Percentiles rank a stretch among this genome's conserved stretches.
Evolutionary conservation across 2,329 filamentous ascomycete genomes (phyloP).

Genomic region (Macrophomina phaseolina): DNA sequence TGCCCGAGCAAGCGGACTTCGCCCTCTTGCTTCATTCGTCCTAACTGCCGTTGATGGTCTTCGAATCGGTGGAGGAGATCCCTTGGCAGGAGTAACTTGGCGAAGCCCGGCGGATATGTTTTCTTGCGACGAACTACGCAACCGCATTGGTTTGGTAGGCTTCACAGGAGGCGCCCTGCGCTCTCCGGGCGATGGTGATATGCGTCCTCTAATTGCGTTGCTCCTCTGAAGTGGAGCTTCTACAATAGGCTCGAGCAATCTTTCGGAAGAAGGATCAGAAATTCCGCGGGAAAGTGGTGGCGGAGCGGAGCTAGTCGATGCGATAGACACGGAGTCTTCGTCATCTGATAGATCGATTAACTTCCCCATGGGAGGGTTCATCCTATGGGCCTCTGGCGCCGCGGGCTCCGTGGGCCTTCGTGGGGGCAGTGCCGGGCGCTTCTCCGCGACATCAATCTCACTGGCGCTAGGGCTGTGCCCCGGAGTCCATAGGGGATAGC

Average conservation of each 20-base stretch:
- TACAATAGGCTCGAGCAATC: slow-evolving; percentile 29
- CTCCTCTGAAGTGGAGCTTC: slow-evolving; percentile 32
- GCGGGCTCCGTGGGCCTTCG: slow-evolving; percentile 38
- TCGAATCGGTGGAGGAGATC: slow-evolving; percentile 39
- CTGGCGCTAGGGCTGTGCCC: slow-evolving; percentile 41
- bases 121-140: slow-evolving; percentile 48
- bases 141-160: slow-evolving; percentile 39
- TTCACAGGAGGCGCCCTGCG: slow-evolving; percentile 19
- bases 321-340: slow-evolving; percentile 31
- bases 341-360: slow-evolving; percentile 57
- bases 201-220: slow-evolving; percentile 20
- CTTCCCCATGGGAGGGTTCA: slow-evolving; percentile 39
- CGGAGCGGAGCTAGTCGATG: slow-evolving; percentile 30
- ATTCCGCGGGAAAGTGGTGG: slow-evolving; percentile 33
- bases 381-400: slow-evolving; percentile 33
- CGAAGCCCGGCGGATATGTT: slow-evolving; percentile 30
- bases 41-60: slow-evolving; percentile 32
- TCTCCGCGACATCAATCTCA: slow-evolving; percentile 42
- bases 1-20: slow-evolving; percentile 38
- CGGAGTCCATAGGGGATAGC: slow-evolving; percentile 35
- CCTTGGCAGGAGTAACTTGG: slow-evolving; percentile 27
- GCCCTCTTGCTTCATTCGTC: slow-evolving; percentile 11
- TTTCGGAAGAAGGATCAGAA: slow-evolving; percentile 36
- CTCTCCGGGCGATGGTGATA: slow-evolving; percentile 9
- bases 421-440: slow-evolving; percentile 44